phyloP scores from a whole-genome alignment of 306 rosid genomes.

The Pyrus betulifolia region DNA sequence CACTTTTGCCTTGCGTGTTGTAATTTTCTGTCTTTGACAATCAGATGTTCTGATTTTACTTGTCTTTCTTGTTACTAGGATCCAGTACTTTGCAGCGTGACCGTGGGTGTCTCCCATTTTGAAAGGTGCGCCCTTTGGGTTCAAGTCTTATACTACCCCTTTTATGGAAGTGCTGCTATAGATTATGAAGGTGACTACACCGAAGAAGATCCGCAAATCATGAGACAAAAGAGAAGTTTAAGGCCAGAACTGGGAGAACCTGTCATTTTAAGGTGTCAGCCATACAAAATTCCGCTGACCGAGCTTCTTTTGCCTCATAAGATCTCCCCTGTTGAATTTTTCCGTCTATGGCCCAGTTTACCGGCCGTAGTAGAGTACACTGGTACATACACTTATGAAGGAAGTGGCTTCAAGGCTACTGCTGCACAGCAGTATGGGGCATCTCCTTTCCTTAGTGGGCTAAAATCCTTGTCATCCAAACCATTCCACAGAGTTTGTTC shows the following conservation, averaged over 20 bases:
- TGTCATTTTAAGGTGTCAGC: slow-evolving; percentile 92
- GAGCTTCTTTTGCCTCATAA: slow-evolving; percentile 89
- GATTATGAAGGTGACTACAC: slow-evolving; percentile 92
- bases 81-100: slow-evolving; percentile 89
- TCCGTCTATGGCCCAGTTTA: slow-evolving; percentile 97
- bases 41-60: slow-evolving; percentile 21
- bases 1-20: not conserved
- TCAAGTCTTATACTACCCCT: slow-evolving; percentile 94
- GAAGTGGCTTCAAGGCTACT: slow-evolving; percentile 96
- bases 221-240: slow-evolving; percentile 91
- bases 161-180: slow-evolving; percentile 84
- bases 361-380: slow-evolving; percentile 88
- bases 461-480: slow-evolving; percentile 83
- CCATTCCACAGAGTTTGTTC: slow-evolving; percentile 99
- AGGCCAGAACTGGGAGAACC: slow-evolving; percentile 97
- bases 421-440: slow-evolving; percentile 98
- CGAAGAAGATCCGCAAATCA: slow-evolving; percentile 88
- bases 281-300: slow-evolving; percentile 85
- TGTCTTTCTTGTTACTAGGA: slow-evolving; percentile 49
- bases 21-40: not conserved
- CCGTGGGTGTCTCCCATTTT: slow-evolving; percentile 93
- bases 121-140: slow-evolving; percentile 97
- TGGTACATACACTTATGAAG: slow-evolving; percentile 95
- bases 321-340: slow-evolving; percentile 92
- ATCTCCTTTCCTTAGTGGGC: slow-evolving; percentile 93